phyloP scores from a whole-genome alignment of 2,329 filamentous ascomycete genomes.

The Monosporascus cannonballus region DNA sequence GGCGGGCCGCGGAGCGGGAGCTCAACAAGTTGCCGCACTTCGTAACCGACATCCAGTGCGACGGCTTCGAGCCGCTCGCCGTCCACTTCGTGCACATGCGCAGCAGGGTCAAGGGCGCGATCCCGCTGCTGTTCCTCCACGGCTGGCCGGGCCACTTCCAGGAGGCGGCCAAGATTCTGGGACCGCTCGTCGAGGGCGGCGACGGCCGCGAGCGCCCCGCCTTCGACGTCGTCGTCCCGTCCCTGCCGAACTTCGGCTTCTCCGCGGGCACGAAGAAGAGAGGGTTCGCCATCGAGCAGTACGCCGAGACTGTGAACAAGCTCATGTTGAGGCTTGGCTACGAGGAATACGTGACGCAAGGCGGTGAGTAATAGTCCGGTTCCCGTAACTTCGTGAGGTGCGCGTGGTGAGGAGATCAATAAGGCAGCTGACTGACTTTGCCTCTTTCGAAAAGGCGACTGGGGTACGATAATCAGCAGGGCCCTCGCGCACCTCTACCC shows the following conservation, averaged over 20 bases:
- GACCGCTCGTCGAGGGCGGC: conserved; percentile 31
- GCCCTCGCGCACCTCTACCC: conserved; percentile 55
- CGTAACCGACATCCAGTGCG: conserved; percentile 28
- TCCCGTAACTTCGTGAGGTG: too few species aligned
- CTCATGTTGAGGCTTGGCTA: conserved; percentile 66
- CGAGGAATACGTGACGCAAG: conserved; percentile 41
- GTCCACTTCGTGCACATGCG: conserved; percentile 33
- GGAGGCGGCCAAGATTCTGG: conserved; percentile 59
- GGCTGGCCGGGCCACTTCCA: conserved; percentile 61
- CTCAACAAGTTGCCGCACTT: conserved; percentile 31
- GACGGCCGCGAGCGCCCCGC: conserved; percentile 27
- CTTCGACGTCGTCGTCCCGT: conserved; percentile 54
- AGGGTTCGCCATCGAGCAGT: conserved; percentile 54
- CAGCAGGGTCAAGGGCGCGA: conserved; percentile 22
- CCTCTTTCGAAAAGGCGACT: conserved; percentile 46
- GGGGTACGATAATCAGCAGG: conserved; percentile 62
- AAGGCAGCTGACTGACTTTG: not conserved
- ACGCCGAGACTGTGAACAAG: conserved; percentile 59
- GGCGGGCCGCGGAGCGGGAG: conserved; percentile 27
- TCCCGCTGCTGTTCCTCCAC: conserved; percentile 27
- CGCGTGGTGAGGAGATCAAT: too few species aligned
- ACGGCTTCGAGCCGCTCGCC: conserved; percentile 29
- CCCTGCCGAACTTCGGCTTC: conserved; percentile 49
- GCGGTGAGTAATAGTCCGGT: conserved; percentile 12
- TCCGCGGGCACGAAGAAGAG: conserved; percentile 34